Conservation (phyloP, 2,329 filamentous ascomycete genomes). For the Metarhizium album region DNA sequence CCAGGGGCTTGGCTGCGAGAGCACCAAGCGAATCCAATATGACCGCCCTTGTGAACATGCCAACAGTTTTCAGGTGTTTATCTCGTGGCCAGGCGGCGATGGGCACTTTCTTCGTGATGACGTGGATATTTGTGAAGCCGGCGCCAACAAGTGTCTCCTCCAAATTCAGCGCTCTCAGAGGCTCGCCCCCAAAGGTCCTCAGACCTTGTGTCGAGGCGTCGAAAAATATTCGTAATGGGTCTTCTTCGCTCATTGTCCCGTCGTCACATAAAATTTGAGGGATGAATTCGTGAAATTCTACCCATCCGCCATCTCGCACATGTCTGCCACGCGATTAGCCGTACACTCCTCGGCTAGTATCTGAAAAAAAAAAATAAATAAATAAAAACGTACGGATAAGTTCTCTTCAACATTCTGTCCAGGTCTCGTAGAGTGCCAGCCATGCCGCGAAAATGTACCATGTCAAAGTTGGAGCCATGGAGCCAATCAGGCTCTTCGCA, state of each 20-base stretch:
- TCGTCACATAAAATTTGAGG: constrained; percentile 32
- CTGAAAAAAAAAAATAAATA: background rate
- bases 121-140: constrained; percentile 34
- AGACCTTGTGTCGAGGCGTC: constrained; percentile 22
- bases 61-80: constrained; percentile 27
- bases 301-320: constrained; percentile 36
- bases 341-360: background rate
- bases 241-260: constrained; percentile 29
- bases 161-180: constrained; percentile 23
- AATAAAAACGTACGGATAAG: constrained; percentile 22
- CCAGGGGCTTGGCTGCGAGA: constrained; percentile 30
- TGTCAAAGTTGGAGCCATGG: constrained; percentile 42
- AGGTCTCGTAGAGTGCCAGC: constrained; percentile 41
- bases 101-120: constrained; percentile 33
- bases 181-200: constrained; percentile 27
- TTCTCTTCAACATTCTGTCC: constrained; percentile 31
- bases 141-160: constrained; percentile 24
- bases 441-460: constrained; percentile 41
- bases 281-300: constrained; percentile 39
- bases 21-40: constrained; percentile 31
- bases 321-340: constrained; percentile 18
- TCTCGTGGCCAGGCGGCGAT: constrained; percentile 34
- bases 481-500: constrained; percentile 46
- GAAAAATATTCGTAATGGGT: constrained; percentile 25
- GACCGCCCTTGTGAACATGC: constrained; percentile 32